These are phyloP conservation scores for Amanita rubescens DNA, from an alignment of 768 basidiomycete species.

Conservation along the genomic window DNA sequence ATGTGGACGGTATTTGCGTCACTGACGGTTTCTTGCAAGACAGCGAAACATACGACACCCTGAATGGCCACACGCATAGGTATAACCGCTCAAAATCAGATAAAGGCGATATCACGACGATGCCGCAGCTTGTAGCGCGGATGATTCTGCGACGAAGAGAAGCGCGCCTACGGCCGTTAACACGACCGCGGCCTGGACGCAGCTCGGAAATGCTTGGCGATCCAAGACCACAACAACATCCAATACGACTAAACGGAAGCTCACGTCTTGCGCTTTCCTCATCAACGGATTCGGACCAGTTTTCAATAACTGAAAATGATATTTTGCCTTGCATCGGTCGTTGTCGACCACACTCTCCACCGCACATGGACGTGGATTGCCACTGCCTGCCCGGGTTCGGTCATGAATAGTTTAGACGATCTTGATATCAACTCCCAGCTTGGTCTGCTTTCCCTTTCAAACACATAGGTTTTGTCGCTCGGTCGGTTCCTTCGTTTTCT, in stretches of 20 bases:
- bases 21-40: slow-evolving; percentile 1
- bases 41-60: not conserved
- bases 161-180: not conserved
- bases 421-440: not conserved
- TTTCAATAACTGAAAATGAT: not conserved
- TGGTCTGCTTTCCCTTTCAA: slow-evolving; percentile 11
- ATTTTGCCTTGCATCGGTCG: too few relatives aligned
- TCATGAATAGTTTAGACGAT: slow-evolving; percentile 5
- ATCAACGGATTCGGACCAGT: not conserved
- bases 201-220: not conserved
- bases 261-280: slow-evolving; percentile 1
- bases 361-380: slow-evolving; percentile 7
- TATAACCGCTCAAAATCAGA: not conserved
- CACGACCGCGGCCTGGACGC: not conserved
- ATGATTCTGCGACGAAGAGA: slow-evolving; percentile 14
- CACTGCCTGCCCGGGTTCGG: not conserved
- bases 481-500: not conserved
- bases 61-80: not conserved
- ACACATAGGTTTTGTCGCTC: not conserved
- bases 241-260: not conserved
- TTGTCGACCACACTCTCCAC: not conserved
- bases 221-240: not conserved
- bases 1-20: not conserved
- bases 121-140: slow-evolving; percentile 14
- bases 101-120: slow-evolving; percentile 11